phyloP scores from a whole-genome alignment of 1,139 yeast species.

The Hyphopichia khmerensis region DNA sequence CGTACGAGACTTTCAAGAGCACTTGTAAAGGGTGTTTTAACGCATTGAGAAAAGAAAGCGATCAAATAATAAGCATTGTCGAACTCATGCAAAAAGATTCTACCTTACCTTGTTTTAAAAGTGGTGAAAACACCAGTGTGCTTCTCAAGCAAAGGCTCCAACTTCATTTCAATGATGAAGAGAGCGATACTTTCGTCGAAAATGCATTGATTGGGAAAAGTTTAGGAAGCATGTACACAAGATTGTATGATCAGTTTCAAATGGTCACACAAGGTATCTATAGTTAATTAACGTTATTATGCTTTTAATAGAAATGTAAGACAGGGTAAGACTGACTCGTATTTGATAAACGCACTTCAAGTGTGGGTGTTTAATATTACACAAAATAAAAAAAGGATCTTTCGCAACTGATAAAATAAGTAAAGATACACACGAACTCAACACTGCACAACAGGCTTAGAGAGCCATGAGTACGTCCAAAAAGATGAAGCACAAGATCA shows the following conservation, averaged over 20 bases:
- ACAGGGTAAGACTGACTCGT: no score
- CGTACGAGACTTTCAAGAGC: conserved; percentile 56
- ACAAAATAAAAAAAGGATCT: no score
- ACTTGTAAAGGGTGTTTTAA: conserved; percentile 72
- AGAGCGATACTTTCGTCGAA: conserved; percentile 77
- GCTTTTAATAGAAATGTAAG: no score
- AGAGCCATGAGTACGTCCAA: no score
- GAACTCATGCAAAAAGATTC: conserved; percentile 94
- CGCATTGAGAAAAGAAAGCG: conserved; percentile 67
- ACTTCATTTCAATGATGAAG: conserved; percentile 68
- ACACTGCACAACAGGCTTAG: no score
- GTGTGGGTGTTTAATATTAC: no score
- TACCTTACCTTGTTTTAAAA: conserved; percentile 83
- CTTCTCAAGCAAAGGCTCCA: conserved; percentile 80
- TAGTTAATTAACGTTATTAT: conserved; percentile 46
- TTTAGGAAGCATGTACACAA: conserved; percentile 83
- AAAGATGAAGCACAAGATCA: no score
- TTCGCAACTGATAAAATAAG: no score
- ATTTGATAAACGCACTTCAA: no score
- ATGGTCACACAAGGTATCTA: conserved; percentile 92
- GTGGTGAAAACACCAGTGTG: conserved; percentile 80
- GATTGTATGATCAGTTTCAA: conserved; percentile 93
- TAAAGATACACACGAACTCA: no score
- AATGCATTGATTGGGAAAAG: conserved; percentile 72
- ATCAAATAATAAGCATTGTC: conserved; percentile 74